These are phyloP conservation scores for Pleurotus giganteus DNA, from an alignment of 768 basidiomycete species.

Conservation along the genomic window DNA sequence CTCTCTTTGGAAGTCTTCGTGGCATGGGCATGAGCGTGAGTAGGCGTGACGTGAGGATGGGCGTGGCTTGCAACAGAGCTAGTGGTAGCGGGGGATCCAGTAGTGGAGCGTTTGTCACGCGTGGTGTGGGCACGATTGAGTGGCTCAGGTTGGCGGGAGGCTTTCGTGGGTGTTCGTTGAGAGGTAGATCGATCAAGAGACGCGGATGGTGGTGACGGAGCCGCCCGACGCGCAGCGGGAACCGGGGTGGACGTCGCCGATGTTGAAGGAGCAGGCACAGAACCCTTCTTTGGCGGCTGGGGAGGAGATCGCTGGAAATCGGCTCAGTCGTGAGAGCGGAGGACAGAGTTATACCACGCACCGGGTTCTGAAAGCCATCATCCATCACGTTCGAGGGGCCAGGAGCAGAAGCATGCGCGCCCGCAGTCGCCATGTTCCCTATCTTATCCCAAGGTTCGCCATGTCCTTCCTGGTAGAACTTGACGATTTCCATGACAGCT, in stretches of 20 bases:
- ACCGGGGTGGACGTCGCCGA: slow-evolving; percentile 29
- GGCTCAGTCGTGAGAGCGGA: not conserved
- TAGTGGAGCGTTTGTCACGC: slow-evolving; percentile 45
- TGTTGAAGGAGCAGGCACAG: slow-evolving; percentile 20
- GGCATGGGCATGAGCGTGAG: slow-evolving; percentile 6
- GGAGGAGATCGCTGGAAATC: slow-evolving; percentile 44
- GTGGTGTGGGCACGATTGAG: slow-evolving; percentile 71
- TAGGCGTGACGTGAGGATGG: slow-evolving; percentile 2
- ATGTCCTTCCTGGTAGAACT: slow-evolving; percentile 92
- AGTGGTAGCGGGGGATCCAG: slow-evolving; percentile 24
- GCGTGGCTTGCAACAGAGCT: slow-evolving; percentile 24
- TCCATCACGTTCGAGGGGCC: slow-evolving; percentile 35
- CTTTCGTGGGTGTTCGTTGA: slow-evolving; percentile 67
- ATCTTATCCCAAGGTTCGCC: slow-evolving; percentile 87
- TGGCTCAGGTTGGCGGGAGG: slow-evolving; percentile 41
- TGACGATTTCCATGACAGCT: slow-evolving; percentile 98
- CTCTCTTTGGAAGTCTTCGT: slow-evolving; percentile 20
- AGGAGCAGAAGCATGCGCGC: slow-evolving; percentile 17
- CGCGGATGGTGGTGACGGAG: slow-evolving; percentile 68
- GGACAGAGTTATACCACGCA: slow-evolving; percentile 30
- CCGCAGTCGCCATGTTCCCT: slow-evolving; percentile 48
- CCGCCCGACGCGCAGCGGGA: slow-evolving; percentile 69
- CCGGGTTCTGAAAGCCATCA: slow-evolving; percentile 55
- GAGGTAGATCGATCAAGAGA: slow-evolving; percentile 86
- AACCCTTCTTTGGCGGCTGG: slow-evolving; percentile 45